Evolutionary conservation across 2,329 filamentous ascomycete species (phyloP), one percentile per base, ranked within the genome.

Genomic region (Ramichloridium luteum): DNA sequence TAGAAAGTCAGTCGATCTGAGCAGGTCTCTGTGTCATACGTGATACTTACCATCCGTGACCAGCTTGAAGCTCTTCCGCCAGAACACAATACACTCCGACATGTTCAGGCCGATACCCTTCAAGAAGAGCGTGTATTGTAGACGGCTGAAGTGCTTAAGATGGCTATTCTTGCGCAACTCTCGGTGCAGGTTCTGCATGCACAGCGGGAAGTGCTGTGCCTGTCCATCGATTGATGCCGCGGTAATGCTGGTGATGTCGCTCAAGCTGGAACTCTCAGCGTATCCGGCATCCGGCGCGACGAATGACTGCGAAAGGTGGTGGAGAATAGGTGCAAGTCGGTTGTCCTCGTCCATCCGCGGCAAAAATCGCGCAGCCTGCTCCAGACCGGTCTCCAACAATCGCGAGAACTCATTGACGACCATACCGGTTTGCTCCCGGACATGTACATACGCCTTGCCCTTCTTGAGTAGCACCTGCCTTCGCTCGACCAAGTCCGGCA

Each of bases 271-370:
- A 1, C 70, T 70, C 36, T 75, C 68, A 44, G 72, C 72, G 61
- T 92, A 93, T 9, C 75, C 73, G 5, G 84, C 76, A 50, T 94
- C 88, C 2, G 90, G 90, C 0, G 88, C 85, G 45, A 83, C 79
- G 57, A 98, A 98, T 54, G 88, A 93, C 57, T 93, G 88, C 38
- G 84, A 90, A n/a, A 98, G 71, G 51, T 98, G 77, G 26, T 72
- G 68, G 16, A 83, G 62, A 40, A 83, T 81, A 1, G 78, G 78
- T 1, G 72, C 70, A 11, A 98, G 71, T 27, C 90, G 80, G 56
- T 96, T 88, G 55, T 98, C 90, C 64, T 98, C 90, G 53, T 98
- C 90, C 20, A 98, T 72, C 8, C 86, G 77, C 0, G 90, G 90
- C 3, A 96, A 68, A 0, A 85, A 85, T 33, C 86, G 79, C n/a